Conservation (phyloP, 176 grass and related monocot genomes). For the Ananas comosus region DNA sequence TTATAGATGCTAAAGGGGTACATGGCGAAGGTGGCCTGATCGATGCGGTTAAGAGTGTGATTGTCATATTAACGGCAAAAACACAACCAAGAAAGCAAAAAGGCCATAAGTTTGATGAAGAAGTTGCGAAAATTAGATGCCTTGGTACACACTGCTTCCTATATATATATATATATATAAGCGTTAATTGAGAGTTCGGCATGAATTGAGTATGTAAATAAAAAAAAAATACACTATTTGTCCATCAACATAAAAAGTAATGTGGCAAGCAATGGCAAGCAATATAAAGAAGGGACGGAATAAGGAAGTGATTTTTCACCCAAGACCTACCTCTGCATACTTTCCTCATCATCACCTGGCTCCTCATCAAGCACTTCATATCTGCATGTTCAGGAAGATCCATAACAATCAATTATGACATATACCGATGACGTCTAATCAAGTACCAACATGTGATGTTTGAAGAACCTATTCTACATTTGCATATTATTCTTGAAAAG, state of each 20-base stretch:
- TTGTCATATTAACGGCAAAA: neutral
- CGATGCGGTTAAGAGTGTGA: neutral
- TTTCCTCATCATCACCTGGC: constrained; percentile 97
- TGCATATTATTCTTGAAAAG: neutral
- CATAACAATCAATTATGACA: neutral
- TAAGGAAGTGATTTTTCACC: neutral
- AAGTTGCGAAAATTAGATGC: neutral
- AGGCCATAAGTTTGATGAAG: neutral
- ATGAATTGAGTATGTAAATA: neutral
- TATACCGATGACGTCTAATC: too few relatives aligned
- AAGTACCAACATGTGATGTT: neutral
- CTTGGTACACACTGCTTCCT: too few relatives aligned
- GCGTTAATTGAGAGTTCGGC: neutral
- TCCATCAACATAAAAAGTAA: constrained; percentile 2
- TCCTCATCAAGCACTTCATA: constrained; percentile 95
- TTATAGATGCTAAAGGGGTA: neutral
- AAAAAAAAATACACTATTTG: neutral
- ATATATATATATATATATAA: neutral
- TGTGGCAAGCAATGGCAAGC: neutral
- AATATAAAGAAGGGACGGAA: neutral
- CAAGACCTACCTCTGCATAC: constrained; percentile 53
- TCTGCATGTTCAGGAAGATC: constrained; percentile 44
- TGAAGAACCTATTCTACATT: neutral
- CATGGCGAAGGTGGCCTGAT: neutral
- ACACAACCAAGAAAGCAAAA: neutral